These are phyloP conservation scores for Corylus heterophylla DNA, from an alignment of 306 rosid genomes.

Conservation along the genomic window DNA sequence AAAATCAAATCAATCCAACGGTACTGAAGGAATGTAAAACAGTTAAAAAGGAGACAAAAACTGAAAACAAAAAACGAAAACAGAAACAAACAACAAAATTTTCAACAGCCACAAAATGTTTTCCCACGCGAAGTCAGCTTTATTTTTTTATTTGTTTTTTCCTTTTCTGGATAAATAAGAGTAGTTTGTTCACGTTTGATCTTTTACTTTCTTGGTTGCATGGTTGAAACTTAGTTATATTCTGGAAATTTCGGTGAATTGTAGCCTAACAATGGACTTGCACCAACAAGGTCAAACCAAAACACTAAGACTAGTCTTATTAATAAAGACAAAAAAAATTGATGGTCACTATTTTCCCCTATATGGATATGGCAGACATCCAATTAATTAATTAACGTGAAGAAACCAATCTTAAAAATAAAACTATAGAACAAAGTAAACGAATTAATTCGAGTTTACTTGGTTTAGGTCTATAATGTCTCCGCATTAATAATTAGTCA, in stretches of 20 bases:
- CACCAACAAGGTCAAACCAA: constrained; percentile 13
- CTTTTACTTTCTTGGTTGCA: constrained; percentile 5
- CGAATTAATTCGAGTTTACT: neutral
- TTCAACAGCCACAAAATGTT: neutral
- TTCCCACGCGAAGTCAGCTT: neutral
- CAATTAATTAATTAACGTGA: neutral
- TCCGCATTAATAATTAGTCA: neutral
- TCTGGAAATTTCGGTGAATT: constrained; percentile 15
- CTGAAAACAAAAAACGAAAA: neutral
- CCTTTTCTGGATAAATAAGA: neutral
- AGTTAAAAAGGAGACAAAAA: neutral
- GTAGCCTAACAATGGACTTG: neutral
- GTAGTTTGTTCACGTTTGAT: neutral
- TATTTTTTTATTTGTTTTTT: neutral
- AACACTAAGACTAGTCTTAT: neutral
- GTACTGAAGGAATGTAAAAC: too few species aligned
- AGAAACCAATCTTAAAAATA: too few species aligned
- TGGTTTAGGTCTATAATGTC: neutral
- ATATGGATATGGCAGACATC: neutral
- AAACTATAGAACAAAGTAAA: neutral
- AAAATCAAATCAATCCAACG: too few species aligned
- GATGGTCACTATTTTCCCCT: constrained; percentile 18
- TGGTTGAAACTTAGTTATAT: constrained; percentile 27
- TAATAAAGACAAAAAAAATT: neutral
- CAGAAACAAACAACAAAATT: neutral